A percentile compares a stretch with the other conserved stretches of the same genome.
Evolutionary conservation across 768 basidiomycete species (phyloP).

Genomic region (Myochromella boudieri): DNA sequence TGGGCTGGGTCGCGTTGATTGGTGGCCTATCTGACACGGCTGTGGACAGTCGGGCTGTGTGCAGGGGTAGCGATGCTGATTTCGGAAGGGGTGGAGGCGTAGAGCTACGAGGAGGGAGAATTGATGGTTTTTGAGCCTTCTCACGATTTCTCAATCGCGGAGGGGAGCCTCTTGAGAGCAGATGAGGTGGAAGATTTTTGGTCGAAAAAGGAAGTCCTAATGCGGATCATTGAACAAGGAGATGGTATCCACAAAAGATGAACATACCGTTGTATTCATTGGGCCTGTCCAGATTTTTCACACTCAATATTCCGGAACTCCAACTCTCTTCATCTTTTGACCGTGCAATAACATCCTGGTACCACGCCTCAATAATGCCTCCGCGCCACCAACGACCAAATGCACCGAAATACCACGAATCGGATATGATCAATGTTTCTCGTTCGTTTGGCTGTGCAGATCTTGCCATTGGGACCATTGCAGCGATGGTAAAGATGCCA

Average conservation of each 20-base stretch:
- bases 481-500: slow-evolving; percentile 84
- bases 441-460: slow-evolving; percentile 35
- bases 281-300: slow-evolving; percentile 72
- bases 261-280: slow-evolving; percentile 63
- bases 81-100: slow-evolving; percentile 84
- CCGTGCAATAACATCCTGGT: slow-evolving; percentile 62
- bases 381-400: slow-evolving; percentile 93
- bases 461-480: slow-evolving; percentile 59
- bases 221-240: slow-evolving; percentile 8
- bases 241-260: slow-evolving; percentile 11
- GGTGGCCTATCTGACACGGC: slow-evolving; percentile 29
- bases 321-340: slow-evolving; percentile 72
- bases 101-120: slow-evolving; percentile 53
- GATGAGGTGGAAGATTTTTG: slow-evolving; percentile 43
- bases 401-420: slow-evolving; percentile 88
- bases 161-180: slow-evolving; percentile 45
- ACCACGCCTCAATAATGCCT: slow-evolving; percentile 80
- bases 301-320: slow-evolving; percentile 74
- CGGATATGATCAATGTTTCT: slow-evolving; percentile 56
- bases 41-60: slow-evolving; percentile 50
- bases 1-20: slow-evolving; percentile 25
- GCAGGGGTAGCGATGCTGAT: slow-evolving; percentile 76
- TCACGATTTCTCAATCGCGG: slow-evolving; percentile 60
- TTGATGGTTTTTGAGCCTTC: slow-evolving; percentile 43
- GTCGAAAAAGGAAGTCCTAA: slow-evolving; percentile 53